Base-by-base conservation (phyloP, 2,329 filamentous ascomycete species). In the Helminthosporium solani region DNA sequence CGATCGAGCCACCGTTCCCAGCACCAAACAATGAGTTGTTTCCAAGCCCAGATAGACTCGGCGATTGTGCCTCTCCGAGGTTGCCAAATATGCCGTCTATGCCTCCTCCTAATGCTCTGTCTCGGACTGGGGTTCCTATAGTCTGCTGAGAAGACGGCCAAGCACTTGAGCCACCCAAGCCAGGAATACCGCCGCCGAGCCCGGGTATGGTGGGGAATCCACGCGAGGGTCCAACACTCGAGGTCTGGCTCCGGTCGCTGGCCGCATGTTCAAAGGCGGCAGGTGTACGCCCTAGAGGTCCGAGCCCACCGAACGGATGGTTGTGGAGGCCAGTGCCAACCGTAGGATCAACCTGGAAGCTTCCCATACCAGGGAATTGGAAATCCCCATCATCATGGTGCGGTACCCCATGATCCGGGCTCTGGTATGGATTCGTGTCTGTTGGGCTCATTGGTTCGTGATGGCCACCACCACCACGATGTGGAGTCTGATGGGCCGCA, bases 391-490 rank as follows among this genome's bases (percentile, higher is more conserved):
- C 79, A 49, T 83, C 80, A 15, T 81, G 81, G 38, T 88, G 84
- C 4, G 75, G 76, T 35, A 84, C 84, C 20, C 90, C 87, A 30
- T 86, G 87, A 7, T 87, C 83, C 2, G 94, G 94, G 67, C 92
- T 97, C 54, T 91, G 88, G 66, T 94, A 99, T 1, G 94, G 94
- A 64, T 99, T 99, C 2, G 94, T 97, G 62, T 95, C 89, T 0
- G 91, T 94, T 9, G 94, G 94, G 66, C 92, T 97, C 63, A 89
- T 82, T 0, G 88, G 86, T 47, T 90, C 88, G 54, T 85, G 77
- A n/a, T 77, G 76, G 15, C n/a, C n/a, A n/a, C 60, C 60, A 27
- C 58, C 63, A 41, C 75, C 54, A 42, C 69, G 68, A 33, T 76
- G 73, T 9, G 79, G 78, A 14, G 77, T 78, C 34, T 80, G 77